Conservation (phyloP, 768 basidiomycete genomes). For the Boletellus sp. region DNA sequence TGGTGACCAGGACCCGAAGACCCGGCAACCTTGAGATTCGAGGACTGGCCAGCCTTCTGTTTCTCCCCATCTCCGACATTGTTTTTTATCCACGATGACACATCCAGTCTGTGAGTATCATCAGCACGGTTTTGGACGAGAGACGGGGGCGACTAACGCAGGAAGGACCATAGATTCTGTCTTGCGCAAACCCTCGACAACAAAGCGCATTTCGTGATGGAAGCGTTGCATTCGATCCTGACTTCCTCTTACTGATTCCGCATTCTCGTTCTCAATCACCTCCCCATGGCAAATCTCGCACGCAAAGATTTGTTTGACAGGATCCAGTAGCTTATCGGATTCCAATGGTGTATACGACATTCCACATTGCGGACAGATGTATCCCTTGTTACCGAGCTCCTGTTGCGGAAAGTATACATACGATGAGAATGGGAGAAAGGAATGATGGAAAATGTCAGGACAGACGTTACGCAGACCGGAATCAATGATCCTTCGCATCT, state of each 20-base stretch:
- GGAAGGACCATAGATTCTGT: slow-evolving; percentile 86
- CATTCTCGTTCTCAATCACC: slow-evolving; percentile 87
- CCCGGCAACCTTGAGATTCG: slow-evolving; percentile 72
- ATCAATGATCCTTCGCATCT: slow-evolving; percentile 89
- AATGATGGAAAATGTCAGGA: slow-evolving; percentile 5
- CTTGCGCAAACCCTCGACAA: slow-evolving; percentile 83
- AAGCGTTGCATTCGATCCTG: slow-evolving; percentile 96
- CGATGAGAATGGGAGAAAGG: not conserved
- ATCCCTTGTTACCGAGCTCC: slow-evolving; percentile 98
- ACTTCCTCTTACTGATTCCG: slow-evolving; percentile 77
- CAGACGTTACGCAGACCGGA: slow-evolving; percentile 82
- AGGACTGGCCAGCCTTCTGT: slow-evolving; percentile 48
- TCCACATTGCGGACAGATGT: slow-evolving; percentile 87
- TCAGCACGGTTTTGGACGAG: not conserved
- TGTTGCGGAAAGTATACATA: slow-evolving; percentile 28
- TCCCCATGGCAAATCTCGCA: slow-evolving; percentile 90
- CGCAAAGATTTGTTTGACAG: slow-evolving; percentile 56
- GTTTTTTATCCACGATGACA: slow-evolving; percentile 75
- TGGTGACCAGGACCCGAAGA: slow-evolving; percentile 53
- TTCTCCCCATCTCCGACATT: slow-evolving; percentile 64
- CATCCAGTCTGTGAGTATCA: slow-evolving; percentile 61
- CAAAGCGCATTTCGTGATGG: slow-evolving; percentile 84
- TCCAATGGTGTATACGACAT: slow-evolving; percentile 84
- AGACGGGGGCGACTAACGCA: slow-evolving; percentile 48
- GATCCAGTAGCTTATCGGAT: slow-evolving; percentile 79